Evolutionary conservation across 1,139 yeast genomes (phyloP), one percentile per base, ranked within the genome.

Genomic region (Wickerhamiella pararugosa): DNA sequence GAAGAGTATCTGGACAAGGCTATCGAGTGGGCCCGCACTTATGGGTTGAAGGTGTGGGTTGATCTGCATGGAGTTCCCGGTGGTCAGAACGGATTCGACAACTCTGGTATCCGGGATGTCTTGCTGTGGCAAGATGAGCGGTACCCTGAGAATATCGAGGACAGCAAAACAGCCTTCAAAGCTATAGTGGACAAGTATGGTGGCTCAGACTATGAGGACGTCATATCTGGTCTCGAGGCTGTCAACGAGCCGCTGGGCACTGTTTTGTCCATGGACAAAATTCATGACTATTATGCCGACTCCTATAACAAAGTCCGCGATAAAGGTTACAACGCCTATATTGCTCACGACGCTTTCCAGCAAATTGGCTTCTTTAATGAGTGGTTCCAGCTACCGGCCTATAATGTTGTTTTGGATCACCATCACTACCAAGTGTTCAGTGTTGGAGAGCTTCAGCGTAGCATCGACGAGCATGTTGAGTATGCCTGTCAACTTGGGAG

Each of bases 11-110:
- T 87, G 47, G 84, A 80, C 51, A 64, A 68, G 51, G 94, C 94
- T 7, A 65, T 87, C 41, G 69, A 61, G 26, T 86, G 95, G 95
- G 74, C 80, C 41, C 61, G 72, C 44, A 64, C 66, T 11, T 53
- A 75, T 51, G 71, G 70, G 35, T 59, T 87, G 50, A 76, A 78
- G 56, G 92, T 75, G 25, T 83, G 94, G 94, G 70, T 87, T 43
- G 97, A 87, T 60, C 65, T 87, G 52, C 97, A 87, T 58, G 96
- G 96, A 45, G 90, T 83, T 28, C 90, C 95, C 41, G 96, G 95
- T 7, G 80, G 94, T 15, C 96, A 87, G 62, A 86, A 87, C 59
- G 95, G 96, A 15, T 86, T 84, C 57, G 97, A 87, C 59, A 86
- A 86, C 63, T 83, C 94, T 7, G 97, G 97, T 26, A 25, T 29